Evolutionary conservation across 257 asterid species (phyloP).

Genomic region (Solanum okadae): DNA sequence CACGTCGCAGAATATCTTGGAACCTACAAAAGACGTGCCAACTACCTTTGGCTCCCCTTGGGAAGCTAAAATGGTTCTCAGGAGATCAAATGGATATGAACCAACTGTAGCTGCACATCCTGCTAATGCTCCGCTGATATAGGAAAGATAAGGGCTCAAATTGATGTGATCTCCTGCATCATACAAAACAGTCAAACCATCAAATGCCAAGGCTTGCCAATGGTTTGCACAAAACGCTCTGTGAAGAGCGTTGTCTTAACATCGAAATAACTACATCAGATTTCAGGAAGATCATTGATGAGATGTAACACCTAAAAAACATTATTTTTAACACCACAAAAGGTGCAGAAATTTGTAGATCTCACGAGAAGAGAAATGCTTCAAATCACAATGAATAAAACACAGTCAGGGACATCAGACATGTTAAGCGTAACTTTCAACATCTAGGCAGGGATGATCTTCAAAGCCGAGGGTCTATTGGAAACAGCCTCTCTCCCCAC

Average conservation of each 20-base stretch:
- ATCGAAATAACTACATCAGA: neutral
- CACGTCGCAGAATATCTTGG: neutral
- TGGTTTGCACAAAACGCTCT: neutral
- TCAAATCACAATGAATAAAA: neutral
- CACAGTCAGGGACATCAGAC: neutral
- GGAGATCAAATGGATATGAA: conserved; percentile 91
- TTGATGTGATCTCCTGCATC: conserved; percentile 72
- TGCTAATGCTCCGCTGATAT: conserved; percentile 80
- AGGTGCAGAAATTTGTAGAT: neutral
- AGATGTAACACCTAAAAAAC: neutral
- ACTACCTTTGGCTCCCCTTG: conserved; percentile 97
- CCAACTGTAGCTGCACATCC: conserved; percentile 98
- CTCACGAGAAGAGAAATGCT: neutral
- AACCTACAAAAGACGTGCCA: neutral
- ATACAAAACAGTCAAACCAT: conserved; percentile 5
- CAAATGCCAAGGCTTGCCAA: neutral
- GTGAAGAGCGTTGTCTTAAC: neutral
- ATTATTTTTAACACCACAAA: neutral
- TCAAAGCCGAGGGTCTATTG: neutral
- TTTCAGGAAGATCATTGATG: neutral
- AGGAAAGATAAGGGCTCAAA: conserved; percentile 76
- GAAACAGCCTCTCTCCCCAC: neutral
- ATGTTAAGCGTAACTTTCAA: neutral
- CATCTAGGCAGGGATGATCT: neutral
- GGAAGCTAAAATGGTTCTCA: conserved; percentile 91